Conservation (phyloP, 2,329 filamentous ascomycete species). For the Neodidymelliopsis sp. region DNA sequence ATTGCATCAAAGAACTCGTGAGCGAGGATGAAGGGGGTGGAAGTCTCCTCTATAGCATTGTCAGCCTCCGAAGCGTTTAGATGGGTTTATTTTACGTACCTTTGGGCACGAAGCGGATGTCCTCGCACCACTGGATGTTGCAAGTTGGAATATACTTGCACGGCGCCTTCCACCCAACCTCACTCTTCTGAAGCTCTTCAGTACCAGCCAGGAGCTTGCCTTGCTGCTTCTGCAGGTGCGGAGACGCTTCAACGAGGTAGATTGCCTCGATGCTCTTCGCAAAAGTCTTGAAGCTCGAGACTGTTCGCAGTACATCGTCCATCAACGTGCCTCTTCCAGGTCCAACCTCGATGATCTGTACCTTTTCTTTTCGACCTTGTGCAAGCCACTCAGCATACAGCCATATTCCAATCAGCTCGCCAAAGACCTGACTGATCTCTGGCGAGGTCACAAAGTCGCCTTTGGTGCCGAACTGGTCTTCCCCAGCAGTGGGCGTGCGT, state of each 20-base stretch:
- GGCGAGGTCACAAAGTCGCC: constrained; percentile 98
- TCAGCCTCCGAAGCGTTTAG: constrained; percentile 21
- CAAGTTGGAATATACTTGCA: constrained; percentile 78
- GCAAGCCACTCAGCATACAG: constrained; percentile 96
- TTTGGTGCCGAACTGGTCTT: constrained; percentile 89
- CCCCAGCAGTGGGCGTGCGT: constrained; percentile 67
- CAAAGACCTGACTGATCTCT: constrained; percentile 97
- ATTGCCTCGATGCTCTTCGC: constrained; percentile 81
- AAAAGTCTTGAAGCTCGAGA: constrained; percentile 82
- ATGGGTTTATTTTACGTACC: constrained; percentile 54
- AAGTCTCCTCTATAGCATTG: constrained; percentile 63
- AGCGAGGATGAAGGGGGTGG: constrained; percentile 90
- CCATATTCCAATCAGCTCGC: constrained; percentile 93
- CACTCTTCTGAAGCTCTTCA: constrained; percentile 71
- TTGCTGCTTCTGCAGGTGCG: constrained; percentile 77
- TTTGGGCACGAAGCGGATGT: constrained; percentile 80
- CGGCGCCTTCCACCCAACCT: constrained; percentile 75
- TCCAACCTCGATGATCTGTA: constrained; percentile 92
- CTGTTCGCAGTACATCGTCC: constrained; percentile 93
- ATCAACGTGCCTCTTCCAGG: constrained; percentile 95
- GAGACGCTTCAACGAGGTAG: constrained; percentile 94
- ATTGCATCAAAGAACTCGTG: constrained; percentile 99
- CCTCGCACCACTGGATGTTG: constrained; percentile 86
- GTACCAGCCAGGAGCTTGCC: constrained; percentile 82
- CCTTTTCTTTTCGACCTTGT: constrained; percentile 76